phyloP scores from a whole-genome alignment of 2,329 filamentous ascomycete genomes.

The Colletotrichum lupini region DNA sequence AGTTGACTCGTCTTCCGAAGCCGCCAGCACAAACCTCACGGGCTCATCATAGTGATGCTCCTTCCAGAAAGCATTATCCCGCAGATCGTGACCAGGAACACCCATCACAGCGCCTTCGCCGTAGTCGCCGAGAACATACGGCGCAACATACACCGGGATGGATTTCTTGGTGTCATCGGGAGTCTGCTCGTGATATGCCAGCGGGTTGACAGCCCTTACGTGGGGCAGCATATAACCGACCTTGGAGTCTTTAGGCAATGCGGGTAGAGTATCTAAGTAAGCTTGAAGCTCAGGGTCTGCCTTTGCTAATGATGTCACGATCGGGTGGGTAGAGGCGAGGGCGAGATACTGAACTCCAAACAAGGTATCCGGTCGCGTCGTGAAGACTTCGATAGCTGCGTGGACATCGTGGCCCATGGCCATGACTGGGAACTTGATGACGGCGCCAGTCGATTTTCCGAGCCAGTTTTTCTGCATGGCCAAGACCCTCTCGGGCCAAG shows the following conservation, averaged over 20 bases:
- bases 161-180: slow-evolving; percentile 64
- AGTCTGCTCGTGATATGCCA: slow-evolving; percentile 65
- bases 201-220: slow-evolving; percentile 72
- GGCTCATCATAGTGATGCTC: slow-evolving; percentile 71
- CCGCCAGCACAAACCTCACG: slow-evolving; percentile 71
- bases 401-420: slow-evolving; percentile 52
- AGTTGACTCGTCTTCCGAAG: slow-evolving; percentile 60
- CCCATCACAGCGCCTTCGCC: slow-evolving; percentile 93
- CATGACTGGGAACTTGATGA: slow-evolving; percentile 75
- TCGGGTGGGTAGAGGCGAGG: slow-evolving; percentile 77
- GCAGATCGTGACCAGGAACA: slow-evolving; percentile 84
- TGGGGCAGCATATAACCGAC: slow-evolving; percentile 75
- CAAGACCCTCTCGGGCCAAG: slow-evolving; percentile 86
- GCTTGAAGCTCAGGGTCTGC: slow-evolving; percentile 70
- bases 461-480: slow-evolving; percentile 91
- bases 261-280: slow-evolving; percentile 74
- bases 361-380: slow-evolving; percentile 87
- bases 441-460: slow-evolving; percentile 79
- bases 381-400: slow-evolving; percentile 77
- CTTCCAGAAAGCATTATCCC: slow-evolving; percentile 85
- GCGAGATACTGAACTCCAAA: slow-evolving; percentile 89
- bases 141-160: slow-evolving; percentile 82
- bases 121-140: slow-evolving; percentile 87
- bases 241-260: slow-evolving; percentile 66
- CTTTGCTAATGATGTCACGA: slow-evolving; percentile 71